Conservation (phyloP, 1,139 yeast genomes). For the Magnusiomyces suaveolens region DNA sequence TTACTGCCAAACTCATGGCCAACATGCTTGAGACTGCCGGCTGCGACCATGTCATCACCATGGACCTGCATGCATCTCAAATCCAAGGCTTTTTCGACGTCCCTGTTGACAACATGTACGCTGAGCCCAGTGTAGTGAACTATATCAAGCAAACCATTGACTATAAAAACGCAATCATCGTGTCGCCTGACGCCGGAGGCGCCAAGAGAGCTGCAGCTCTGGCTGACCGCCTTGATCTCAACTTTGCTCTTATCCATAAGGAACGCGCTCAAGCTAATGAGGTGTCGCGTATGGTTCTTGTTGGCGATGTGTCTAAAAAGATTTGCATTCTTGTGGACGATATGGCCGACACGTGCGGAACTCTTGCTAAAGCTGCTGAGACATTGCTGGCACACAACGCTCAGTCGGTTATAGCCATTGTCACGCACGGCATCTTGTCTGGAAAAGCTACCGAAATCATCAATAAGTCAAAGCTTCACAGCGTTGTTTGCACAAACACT, state of each 20-base stretch:
- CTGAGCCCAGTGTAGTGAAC: constrained; percentile 88
- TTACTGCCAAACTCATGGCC: constrained; percentile 93
- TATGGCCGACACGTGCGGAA: constrained; percentile 98
- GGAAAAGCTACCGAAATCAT: constrained; percentile 81
- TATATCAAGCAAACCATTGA: constrained; percentile 71
- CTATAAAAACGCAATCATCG: constrained; percentile 64
- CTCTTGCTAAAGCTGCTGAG: constrained; percentile 92
- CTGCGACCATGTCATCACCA: constrained; percentile 90
- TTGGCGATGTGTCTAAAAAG: constrained; percentile 86
- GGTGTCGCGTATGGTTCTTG: constrained; percentile 88
- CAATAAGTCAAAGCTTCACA: constrained; percentile 65
- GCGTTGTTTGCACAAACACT: constrained; percentile 87
- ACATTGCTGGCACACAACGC: constrained; percentile 69
- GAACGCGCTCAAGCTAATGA: constrained; percentile 94
- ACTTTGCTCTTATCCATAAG: constrained; percentile 95
- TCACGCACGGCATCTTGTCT: constrained; percentile 88
- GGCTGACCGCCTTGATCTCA: constrained; percentile 85
- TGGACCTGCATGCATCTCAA: constrained; percentile 96
- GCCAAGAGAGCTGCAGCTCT: constrained; percentile 88
- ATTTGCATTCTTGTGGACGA: constrained; percentile 89
- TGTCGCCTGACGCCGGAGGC: constrained; percentile 98
- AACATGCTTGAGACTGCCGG: constrained; percentile 94
- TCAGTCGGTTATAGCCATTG: constrained; percentile 79
- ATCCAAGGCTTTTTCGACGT: constrained; percentile 94
- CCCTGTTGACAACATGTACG: constrained; percentile 93